Evolutionary conservation across 164 flowering plant species (phyloP), one percentile per base, ranked within the genome.

Genomic region (Kalanchoe fedtschenkoi): DNA sequence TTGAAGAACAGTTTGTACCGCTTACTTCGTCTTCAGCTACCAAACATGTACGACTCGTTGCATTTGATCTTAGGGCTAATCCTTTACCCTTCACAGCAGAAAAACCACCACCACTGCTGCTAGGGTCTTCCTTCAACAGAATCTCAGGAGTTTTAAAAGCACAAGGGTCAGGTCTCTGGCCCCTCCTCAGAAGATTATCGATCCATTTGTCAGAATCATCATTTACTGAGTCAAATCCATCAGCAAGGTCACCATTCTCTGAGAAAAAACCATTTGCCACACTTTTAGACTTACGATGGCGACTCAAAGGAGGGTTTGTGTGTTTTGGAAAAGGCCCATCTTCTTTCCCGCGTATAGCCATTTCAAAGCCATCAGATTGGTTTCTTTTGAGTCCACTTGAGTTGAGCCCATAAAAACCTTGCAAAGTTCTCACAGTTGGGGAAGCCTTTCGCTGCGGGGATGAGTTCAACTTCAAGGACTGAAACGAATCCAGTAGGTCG

Each of bases 401-500:
- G 61, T 72, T 74, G 24, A 86, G 89, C 39, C 90, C 87, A 68
- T 92, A 85, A 65, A 76, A 88, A 33, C 90, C 88, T 68, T 78
- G 97, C 60, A 89, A 75, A 46, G 71, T 74, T 73, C 70, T 82
- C 91, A 93, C 87, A 62, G 96, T 90, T 26, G 91, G 80, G 44
- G 95, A 88, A 68, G 78, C 79, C 63, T 58, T 77, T 33, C 34
- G 66, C 57, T 70, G 73, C 7, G 82, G 63, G 29, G 84, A 65
- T 38, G 70, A 65, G 60, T 69, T 78, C 56, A 71, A 24, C 70
- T 71, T 86, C 32, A 86, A 74, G 16, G 96, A 82, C 60, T 77
- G 91, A 64, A 91, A 77, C 28, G 96, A 77, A 46, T 83, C 89
- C 65, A 84, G 73, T 7, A 84, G 29, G 59, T 83, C 82, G 16